A percentile compares a stretch with the other conserved stretches of the same genome.
Evolutionary conservation across 306 rosid genomes (phyloP).

Genomic region (Fragaria vesca): DNA sequence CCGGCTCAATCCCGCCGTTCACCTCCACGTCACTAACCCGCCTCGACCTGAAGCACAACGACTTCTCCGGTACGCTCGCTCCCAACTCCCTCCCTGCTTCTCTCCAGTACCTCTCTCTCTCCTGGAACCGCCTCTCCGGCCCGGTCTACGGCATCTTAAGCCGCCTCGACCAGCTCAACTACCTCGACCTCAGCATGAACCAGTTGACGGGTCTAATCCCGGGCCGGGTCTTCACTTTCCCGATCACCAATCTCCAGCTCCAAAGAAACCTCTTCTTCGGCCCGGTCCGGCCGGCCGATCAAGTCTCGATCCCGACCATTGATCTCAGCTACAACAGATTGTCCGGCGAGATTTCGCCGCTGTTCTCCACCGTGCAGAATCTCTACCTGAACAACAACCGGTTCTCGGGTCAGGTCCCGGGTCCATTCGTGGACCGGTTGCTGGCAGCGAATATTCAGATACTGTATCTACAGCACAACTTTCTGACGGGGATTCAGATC

Average conservation of each 20-base stretch:
- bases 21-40: conserved; percentile 61
- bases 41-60: conserved; percentile 81
- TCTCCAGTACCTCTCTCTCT: conserved; percentile 70
- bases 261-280: conserved; percentile 74
- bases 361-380: conserved; percentile 75
- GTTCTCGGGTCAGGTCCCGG: conserved; percentile 85
- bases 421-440: conserved; percentile 64
- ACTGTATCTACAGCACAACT: conserved; percentile 88
- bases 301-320: conserved; percentile 67
- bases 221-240: conserved; percentile 68
- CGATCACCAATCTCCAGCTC: conserved; percentile 63
- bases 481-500: conserved; percentile 82
- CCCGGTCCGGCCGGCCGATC: conserved; percentile 51
- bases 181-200: conserved; percentile 82
- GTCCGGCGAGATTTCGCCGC: conserved; percentile 66
- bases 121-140: conserved; percentile 78
- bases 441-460: conserved; percentile 65
- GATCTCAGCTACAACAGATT: conserved; percentile 84
- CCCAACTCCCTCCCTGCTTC: conserved; percentile 68
- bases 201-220: conserved; percentile 73
- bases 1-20: conserved; percentile 75
- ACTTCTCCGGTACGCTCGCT: conserved; percentile 64
- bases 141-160: conserved; percentile 54
- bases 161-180: conserved; percentile 62
- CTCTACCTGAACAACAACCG: conserved; percentile 83